Base-by-base conservation (phyloP, 192 early-diverging fungal species). In the Funneliformis geosporum region DNA sequence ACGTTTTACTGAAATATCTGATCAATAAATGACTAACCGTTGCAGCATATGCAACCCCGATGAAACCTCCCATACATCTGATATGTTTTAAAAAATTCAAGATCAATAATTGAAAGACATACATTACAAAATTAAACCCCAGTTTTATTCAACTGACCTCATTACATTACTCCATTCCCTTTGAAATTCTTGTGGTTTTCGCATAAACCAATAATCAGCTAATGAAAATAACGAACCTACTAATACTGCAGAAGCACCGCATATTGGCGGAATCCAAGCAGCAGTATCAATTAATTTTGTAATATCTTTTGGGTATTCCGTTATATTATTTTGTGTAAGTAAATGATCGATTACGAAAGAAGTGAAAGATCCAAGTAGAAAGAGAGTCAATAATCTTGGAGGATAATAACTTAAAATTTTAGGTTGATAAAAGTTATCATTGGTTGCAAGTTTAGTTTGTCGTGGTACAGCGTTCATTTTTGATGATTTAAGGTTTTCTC, bases 21-120 rank as follows among this genome's bases (percentile, higher is more conserved):
- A 44, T 44, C 43, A 44, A 55, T 1, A 5, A 21, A 33, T 42
- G 7, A 39, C 71, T 10, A 82, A 87, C 86, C 66, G 89, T 84
- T 0, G 89, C 86, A 60, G 92, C 92, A 79, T 92, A 92, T 40
- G 89, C 89, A 16, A 92, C 88, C 0, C 90, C 90, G 72, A 89
- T 86, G 69, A 89, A 88, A 27, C 84, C 84, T 60, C 86, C 86
- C 69, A 87, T 77, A 33, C 85, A 82, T 46, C 86, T 86, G 78
- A 27, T 66, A 25, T n/a, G 11, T 28, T 28, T 28, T 3, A 47
- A n/a, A 46, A 46, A 46, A 43, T 25, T 23, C 10, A 47, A 38
- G 14, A 12, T 8, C 4, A 33, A 27, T 8, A 64, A 28, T 28
- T 11, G 5, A 64, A 25, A 27, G 62, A 25, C 8, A 59, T 5